Percentiles rank a stretch among this genome's conserved stretches.
Conservation (phyloP, 306 rosid species). For the Quercus agrifolia region DNA sequence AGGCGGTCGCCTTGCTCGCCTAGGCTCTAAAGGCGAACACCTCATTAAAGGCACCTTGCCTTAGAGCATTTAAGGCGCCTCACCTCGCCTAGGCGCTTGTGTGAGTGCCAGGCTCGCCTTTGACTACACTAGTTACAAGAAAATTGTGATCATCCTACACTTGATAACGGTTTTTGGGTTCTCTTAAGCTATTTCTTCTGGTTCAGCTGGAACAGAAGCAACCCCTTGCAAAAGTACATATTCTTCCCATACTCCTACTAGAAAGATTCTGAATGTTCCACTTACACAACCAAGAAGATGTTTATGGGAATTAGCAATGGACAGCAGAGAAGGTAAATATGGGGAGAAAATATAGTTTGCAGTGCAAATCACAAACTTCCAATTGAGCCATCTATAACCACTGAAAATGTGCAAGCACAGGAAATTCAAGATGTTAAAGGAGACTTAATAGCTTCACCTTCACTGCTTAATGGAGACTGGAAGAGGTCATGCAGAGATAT, state of each 20-base stretch:
- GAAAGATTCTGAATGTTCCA: slow-evolving; percentile 28
- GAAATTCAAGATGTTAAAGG: slow-evolving; percentile 2
- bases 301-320: slow-evolving; percentile 47
- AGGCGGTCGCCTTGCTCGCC: too few relatives aligned
- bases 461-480: slow-evolving; percentile 23
- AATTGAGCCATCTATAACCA: not conserved
- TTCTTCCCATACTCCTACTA: slow-evolving; percentile 39
- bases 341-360: slow-evolving; percentile 27
- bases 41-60: too few relatives aligned
- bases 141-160: too few relatives aligned
- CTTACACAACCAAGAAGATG: slow-evolving; percentile 48
- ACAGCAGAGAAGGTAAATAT: slow-evolving; percentile 30
- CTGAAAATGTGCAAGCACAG: slow-evolving; percentile 5
- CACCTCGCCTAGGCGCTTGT: too few relatives aligned
- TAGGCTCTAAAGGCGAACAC: too few relatives aligned
- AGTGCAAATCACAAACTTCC: slow-evolving; percentile 42
- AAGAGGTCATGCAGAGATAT: slow-evolving; percentile 20
- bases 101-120: too few relatives aligned
- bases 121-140: too few relatives aligned
- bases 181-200: not conserved
- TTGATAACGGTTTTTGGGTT: too few relatives aligned
- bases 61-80: too few relatives aligned
- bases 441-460: slow-evolving; percentile 1
- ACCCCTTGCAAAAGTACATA: slow-evolving; percentile 28
- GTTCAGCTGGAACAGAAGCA: slow-evolving; percentile 28